Base-by-base conservation (phyloP, 108 stramenopile species). In the Conticribra guillardii region DNA sequence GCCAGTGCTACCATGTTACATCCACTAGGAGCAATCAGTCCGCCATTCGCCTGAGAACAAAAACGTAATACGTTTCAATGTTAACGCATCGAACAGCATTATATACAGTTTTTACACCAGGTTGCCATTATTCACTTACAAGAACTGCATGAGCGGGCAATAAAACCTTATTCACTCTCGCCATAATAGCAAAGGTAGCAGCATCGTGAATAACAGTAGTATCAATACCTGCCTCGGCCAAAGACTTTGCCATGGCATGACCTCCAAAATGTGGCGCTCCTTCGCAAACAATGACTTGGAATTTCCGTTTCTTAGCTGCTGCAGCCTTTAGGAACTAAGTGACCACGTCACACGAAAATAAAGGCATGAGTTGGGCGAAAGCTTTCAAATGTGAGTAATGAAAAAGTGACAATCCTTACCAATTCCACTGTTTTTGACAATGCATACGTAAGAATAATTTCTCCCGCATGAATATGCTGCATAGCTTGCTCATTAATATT, bases 1-100 rank as follows among this genome's bases (percentile, higher is more conserved):
- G 96, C 97, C 52, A 97, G 70, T 15, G 94, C 96, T 18, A 96
- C 93, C 66, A 96, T 81, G 60, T 97, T 92, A 51, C 76, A 92
- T 2, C 97, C 97, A 69, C 89, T 88, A 2, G 91, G 74, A 0
- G 96, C 94, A 62, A 99, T 86, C 15, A 97, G 79, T 14, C 98
- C 97, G 1, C 98, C 98, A 74, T 99, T 97, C 8, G 98, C 98
- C 76, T 71, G 26, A n/a, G n/a, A n/a, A n/a, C n/a, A n/a, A n/a
- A n/a, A n/a, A n/a, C n/a, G n/a, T n/a, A n/a, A n/a, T n/a, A n/a
- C n/a, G n/a, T n/a, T n/a, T n/a, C n/a, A n/a, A n/a, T n/a, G n/a
- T n/a, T n/a, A n/a, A n/a, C n/a, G n/a, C n/a, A n/a, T n/a, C n/a
- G n/a, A n/a, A n/a, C n/a, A n/a, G n/a, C n/a, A n/a, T n/a, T n/a